Base-by-base conservation (phyloP, 2,329 filamentous ascomycete species). In the Stenocarpella maydis region DNA sequence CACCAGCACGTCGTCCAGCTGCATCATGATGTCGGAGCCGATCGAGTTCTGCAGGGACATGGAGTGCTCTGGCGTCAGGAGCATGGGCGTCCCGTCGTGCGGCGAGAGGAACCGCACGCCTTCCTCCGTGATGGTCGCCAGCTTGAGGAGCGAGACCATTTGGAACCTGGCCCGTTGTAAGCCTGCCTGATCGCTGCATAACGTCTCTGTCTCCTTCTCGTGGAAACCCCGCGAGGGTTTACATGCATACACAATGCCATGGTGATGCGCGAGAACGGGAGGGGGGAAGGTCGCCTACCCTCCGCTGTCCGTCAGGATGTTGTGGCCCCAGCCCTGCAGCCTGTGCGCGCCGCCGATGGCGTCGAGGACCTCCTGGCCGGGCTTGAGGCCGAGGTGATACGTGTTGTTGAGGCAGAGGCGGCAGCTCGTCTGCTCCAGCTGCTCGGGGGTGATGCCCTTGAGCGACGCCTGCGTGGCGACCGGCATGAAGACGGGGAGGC, bases 21-120 rank as follows among this genome's bases (percentile, higher is more conserved):
- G 97, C 97, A 99, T 99, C 74, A 98, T 98, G 75, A 99, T 98
- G 81, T 99, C 96, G 72, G 94, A 97, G 73, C 96, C 96, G 76
- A 99, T 99, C 67, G 92, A 95, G 81, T 99, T 98, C 79, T 99
- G 96, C 4, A 99, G 86, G 14, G 91, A 91, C 75, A 99, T 98
- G 0, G 96, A 98, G 82, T 98, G 95, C 80, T 99, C 97, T 0
- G 96, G 96, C 0, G 96, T 99, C 55, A 99, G 89, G 14, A 99
- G 90, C 96, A 99, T 98, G 9, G 95, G 95, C 2, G 90, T 90
- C 41, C 95, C 94, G 83, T 98, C 96, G 78, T 99, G 96, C 0
- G 96, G 97, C 74, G 93, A 97, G n/a, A 97, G 86, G 78, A 99
- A 99, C 64, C 92, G 90, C 9, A 99, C 97, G 65, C 96, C 96